These are phyloP conservation scores for Nymphaea colorata DNA, from an alignment of 164 flowering plant genomes.

Conservation along the genomic window DNA sequence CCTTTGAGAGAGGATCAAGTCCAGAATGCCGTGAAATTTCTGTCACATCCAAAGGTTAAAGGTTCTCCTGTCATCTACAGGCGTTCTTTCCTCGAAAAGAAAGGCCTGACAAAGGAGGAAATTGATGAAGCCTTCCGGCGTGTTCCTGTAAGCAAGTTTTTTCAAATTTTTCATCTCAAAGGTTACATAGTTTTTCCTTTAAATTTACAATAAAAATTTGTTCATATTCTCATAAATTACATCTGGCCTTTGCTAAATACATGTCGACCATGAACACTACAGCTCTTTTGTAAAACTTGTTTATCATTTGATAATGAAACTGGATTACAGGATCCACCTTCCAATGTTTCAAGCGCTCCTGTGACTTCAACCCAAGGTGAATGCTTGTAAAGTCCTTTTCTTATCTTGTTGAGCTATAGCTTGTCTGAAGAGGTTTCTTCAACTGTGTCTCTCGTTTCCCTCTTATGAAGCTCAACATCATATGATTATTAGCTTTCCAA, in stretches of 20 bases:
- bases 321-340: slow-evolving; percentile 54
- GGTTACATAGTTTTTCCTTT: not conserved
- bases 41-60: slow-evolving; percentile 83
- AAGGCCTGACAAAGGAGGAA: slow-evolving; percentile 94
- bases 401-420: not conserved
- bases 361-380: slow-evolving; percentile 49
- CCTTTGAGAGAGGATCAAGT: slow-evolving; percentile 96
- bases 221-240: no score
- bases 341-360: slow-evolving; percentile 35
- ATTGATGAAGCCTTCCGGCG: slow-evolving; percentile 97
- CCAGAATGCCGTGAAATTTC: slow-evolving; percentile 93
- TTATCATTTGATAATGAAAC: not conserved
- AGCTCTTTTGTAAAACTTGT: not conserved
- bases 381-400: not conserved
- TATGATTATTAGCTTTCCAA: not conserved
- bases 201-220: not conserved
- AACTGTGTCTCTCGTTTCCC: not conserved
- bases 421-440: not conserved
- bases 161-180: not conserved
- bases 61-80: slow-evolving; percentile 90
- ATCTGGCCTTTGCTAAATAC: no score
- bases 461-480: not conserved
- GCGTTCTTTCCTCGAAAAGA: slow-evolving; percentile 91
- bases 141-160: slow-evolving; percentile 63
- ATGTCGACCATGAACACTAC: no score